Evolutionary conservation across 495 filamentous ascomycete genomes (phyloP), one percentile per base, ranked within the genome.

Genomic region (Aspergillus nidulans): DNA sequence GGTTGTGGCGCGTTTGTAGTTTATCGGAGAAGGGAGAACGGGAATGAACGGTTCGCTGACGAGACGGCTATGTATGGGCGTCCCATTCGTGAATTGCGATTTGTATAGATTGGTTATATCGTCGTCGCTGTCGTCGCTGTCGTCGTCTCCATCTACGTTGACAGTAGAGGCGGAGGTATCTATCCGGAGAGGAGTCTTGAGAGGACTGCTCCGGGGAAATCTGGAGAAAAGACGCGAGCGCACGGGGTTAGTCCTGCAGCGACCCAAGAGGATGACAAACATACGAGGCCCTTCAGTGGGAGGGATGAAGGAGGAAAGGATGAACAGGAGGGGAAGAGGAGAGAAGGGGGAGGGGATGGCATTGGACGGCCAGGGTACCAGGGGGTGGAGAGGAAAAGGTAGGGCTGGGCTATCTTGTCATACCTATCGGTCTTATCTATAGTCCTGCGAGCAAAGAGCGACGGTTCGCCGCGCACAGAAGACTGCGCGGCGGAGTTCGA

Each of bases 41-140:
- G 73, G 73, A 26, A 76, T 72, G 49, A 76, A 76, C n/a, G 74
- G 73, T 63, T 77, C 73, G 68, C 73, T 76, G 58, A 72, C 68
- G 53, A 77, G 70, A 67, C 73, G 73, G 55, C 62, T 74, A 56
- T 77, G 73, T 19, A 75, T 49, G 28, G 69, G 66, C 20, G 68
- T 71, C 54, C 66, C 72, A 76, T 73, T 68, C 72, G 70, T 65
- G 58, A 77, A 72, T 38, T 72, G 71, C 26, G 69, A 52, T 45
- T 57, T 62, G 60, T 71, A 75, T 20, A 52, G 25, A 42, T 52
- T 12, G 24, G 65, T 63, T 18, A 56, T 48, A 34, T 60, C 58
- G 44, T 70, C 61, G 52, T 71, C 64, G 57, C 45, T 45, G 19
- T 63, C 58, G 54, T 61, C 56, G 42, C 58, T 58, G 53, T 67